Evolutionary conservation across 305 asterid species (phyloP).

Genomic region (Withania somnifera): DNA sequence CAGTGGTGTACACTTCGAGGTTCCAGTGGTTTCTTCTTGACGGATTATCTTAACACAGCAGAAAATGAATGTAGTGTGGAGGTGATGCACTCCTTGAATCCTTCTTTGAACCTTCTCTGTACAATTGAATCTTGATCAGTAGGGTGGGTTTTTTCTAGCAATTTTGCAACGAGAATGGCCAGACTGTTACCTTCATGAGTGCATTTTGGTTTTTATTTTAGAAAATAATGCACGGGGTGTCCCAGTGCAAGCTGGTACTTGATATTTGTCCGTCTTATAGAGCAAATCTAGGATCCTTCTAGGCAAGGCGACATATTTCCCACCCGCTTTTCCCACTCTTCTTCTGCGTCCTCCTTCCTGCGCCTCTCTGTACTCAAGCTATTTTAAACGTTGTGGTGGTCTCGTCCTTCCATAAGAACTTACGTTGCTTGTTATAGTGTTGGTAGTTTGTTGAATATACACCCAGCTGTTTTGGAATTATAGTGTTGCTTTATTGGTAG

Average conservation of each 20-base stretch:
- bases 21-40: constrained; percentile 51
- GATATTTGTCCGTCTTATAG: not conserved
- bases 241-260: not conserved
- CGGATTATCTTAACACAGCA: not conserved
- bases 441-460: not conserved
- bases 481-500: not conserved
- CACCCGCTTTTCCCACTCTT: not conserved
- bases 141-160: not conserved
- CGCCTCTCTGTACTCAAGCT: not conserved
- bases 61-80: constrained; percentile 1
- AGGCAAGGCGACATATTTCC: too few relatives aligned
- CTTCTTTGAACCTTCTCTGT: not conserved
- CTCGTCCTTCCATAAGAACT: not conserved
- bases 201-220: not conserved
- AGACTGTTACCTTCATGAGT: not conserved
- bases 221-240: not conserved
- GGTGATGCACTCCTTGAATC: not conserved
- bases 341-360: not conserved
- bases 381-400: not conserved
- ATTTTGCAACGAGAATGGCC: not conserved
- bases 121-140: not conserved
- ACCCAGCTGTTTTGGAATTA: not conserved
- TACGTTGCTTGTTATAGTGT: not conserved
- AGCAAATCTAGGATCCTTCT: too few relatives aligned
- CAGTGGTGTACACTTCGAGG: constrained; percentile 7